Conservation (phyloP, 1,139 yeast species). For the Zygosaccharomyces sapae region DNA sequence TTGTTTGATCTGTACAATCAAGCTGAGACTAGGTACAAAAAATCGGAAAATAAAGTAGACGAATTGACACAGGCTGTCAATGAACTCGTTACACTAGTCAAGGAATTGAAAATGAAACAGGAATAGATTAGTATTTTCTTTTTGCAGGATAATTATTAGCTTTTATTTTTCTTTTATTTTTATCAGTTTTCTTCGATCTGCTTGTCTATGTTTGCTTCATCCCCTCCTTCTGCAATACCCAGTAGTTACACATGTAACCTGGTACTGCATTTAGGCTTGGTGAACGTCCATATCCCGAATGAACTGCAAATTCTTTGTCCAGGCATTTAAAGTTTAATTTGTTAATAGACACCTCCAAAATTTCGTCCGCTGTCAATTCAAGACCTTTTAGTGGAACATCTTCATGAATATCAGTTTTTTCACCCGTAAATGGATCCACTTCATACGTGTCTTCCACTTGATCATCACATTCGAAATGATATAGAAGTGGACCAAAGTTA, state of each 20-base stretch:
- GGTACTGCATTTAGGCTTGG: constrained; percentile 11
- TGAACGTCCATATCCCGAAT: constrained; percentile 17
- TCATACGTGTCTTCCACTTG: constrained; percentile 19
- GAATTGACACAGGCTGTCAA: constrained; percentile 36
- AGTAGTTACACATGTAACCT: constrained; percentile 18
- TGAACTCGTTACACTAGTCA: constrained; percentile 17
- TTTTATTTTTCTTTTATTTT: background rate
- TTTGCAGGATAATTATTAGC: background rate
- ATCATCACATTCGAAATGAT: constrained; percentile 73
- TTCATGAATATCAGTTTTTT: constrained; percentile 4
- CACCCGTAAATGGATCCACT: constrained; percentile 16
- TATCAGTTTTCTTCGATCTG: too few species aligned
- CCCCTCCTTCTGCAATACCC: constrained; percentile 14
- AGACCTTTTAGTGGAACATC: constrained; percentile 18
- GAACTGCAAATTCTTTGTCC: constrained; percentile 7
- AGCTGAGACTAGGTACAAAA: constrained; percentile 37
- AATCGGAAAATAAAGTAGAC: constrained; percentile 39
- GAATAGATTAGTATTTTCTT: background rate
- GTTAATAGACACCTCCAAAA: constrained; percentile 11
- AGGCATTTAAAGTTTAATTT: constrained; percentile 11
- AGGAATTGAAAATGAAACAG: constrained; percentile 13
- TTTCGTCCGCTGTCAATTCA: constrained; percentile 18
- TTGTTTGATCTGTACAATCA: constrained; percentile 51
- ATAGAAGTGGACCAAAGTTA: constrained; percentile 78
- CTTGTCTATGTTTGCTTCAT: background rate